Evolutionary conservation across 331 rosid species (phyloP), one percentile per base, ranked within the genome.

Genomic region (Prunus yedoensis): DNA sequence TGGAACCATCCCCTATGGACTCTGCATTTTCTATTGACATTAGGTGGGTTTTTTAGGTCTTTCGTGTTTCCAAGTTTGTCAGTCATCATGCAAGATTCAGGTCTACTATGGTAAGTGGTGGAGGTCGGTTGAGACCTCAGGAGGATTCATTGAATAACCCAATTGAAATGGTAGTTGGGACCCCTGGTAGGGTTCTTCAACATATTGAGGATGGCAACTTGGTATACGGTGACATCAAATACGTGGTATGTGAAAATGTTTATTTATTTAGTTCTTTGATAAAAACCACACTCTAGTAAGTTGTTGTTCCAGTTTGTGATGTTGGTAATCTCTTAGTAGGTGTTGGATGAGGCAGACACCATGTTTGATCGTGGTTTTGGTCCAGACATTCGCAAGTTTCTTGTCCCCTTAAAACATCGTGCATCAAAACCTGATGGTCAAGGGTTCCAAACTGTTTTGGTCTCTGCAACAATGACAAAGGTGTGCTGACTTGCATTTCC

Each of bases 311-410:
- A 52, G 28, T 81, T 77, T 7, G 7, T 74, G 65, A 75, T 25
- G 10, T 35, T 62, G 35, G 30, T 71, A 58, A 77, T 77, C 68
- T 32, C 38, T 75, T 77, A 41, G 78, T 71, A 94, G 99, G 96
- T 94, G 61, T 85, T 94, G 81, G 99, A 94, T 76, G 99, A 94
- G 88, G 99, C 97, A 32, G 97, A 94, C 85, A 92, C 97, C 30
- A 94, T 92, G 99, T 94, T 94, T 85, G 99, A 94, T 88, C 91
- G 86, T 66, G 99, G 97, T 50, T 92, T 94, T 90, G 97, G 97
- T 75, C 99, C 99, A 50, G 99, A 94, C 72, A 94, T 94, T 57
- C 91, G 86, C 76, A 92, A 94, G 85, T 92, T 94, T 80, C 77
- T 94, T 23, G 89, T 68, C 69, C 97, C 99, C 41, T 75, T 92